These are phyloP conservation scores for Microbotryum lychnidis-dioicae DNA, from an alignment of 1,284 basidiomycete genomes.

Conservation along the genomic window DNA sequence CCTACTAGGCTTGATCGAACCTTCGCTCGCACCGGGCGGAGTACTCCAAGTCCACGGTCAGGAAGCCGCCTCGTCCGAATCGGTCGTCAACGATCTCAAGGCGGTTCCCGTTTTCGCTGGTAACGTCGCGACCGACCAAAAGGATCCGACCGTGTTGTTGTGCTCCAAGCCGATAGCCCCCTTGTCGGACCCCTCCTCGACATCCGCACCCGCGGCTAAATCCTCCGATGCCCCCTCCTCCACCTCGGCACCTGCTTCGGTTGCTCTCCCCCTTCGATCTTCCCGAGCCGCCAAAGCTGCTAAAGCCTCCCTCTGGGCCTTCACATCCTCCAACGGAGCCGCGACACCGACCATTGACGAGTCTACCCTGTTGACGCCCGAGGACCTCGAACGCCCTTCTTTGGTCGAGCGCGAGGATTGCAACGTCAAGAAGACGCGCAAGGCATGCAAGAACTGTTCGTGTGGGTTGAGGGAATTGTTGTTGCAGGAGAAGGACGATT, in stretches of 20 bases:
- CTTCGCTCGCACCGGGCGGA: conserved; percentile 19
- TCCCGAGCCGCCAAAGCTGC: conserved; percentile 54
- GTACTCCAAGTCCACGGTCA: conserved; percentile 17
- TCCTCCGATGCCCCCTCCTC: conserved; percentile 45
- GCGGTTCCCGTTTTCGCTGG: conserved; percentile 22
- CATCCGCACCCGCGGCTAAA: conserved; percentile 55
- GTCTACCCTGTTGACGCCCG: conserved; percentile 62
- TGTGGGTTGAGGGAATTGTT: conserved; percentile 90
- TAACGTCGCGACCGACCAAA: conserved; percentile 3
- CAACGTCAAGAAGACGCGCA: conserved; percentile 47
- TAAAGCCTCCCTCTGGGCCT: conserved; percentile 62
- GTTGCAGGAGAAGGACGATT: conserved; percentile 59
- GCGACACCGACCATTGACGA: conserved; percentile 61
- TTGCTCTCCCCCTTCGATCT: conserved; percentile 35
- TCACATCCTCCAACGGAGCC: conserved; percentile 41
- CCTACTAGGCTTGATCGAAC: conserved; percentile 24
- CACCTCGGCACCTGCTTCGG: conserved; percentile 41
- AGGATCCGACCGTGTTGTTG: too few species aligned
- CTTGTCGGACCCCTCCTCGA: conserved; percentile 56
- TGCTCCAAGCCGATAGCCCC: conserved; percentile 22
- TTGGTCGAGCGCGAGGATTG: conserved; percentile 55
- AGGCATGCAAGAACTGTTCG: conserved; percentile 88
- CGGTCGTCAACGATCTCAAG: conserved; percentile 7
- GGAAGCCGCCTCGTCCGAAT: conserved; percentile 2
- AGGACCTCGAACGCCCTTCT: conserved; percentile 60